These are phyloP conservation scores for Rhizopogon sp. DNA, from an alignment of 768 basidiomycete species.

Conservation along the genomic window DNA sequence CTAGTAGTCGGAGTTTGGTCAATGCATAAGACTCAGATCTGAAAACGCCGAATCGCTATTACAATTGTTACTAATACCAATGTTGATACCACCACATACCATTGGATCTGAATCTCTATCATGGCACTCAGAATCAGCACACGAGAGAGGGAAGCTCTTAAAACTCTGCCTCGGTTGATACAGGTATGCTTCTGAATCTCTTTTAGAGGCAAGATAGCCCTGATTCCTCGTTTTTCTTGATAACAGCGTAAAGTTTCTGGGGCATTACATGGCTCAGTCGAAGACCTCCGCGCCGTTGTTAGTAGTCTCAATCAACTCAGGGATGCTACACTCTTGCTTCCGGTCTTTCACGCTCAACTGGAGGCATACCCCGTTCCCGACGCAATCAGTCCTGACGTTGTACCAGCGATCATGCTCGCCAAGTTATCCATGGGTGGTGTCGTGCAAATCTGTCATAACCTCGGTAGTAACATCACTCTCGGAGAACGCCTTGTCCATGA, in stretches of 20 bases:
- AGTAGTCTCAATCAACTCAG: constrained; percentile 1
- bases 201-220: not conserved
- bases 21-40: constrained; percentile 21
- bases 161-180: not conserved
- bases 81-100: constrained; percentile 8
- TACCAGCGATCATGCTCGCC: constrained; percentile 1
- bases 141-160: not conserved
- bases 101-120: not conserved
- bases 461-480: not conserved
- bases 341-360: not conserved
- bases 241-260: not conserved
- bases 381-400: not conserved
- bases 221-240: not conserved
- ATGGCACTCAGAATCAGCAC: not conserved
- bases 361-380: not conserved
- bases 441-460: constrained; percentile 1
- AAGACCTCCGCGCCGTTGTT: not conserved
- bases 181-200: not conserved
- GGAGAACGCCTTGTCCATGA: constrained; percentile 1
- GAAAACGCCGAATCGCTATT: constrained; percentile 2
- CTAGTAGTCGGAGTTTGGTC: not conserved
- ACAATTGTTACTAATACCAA: not conserved
- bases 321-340: not conserved
- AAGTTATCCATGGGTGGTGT: constrained; percentile 3
- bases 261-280: not conserved